Base-by-base conservation (phyloP, 83 land plant genomes). In the Isoetes engelmannii region DNA sequence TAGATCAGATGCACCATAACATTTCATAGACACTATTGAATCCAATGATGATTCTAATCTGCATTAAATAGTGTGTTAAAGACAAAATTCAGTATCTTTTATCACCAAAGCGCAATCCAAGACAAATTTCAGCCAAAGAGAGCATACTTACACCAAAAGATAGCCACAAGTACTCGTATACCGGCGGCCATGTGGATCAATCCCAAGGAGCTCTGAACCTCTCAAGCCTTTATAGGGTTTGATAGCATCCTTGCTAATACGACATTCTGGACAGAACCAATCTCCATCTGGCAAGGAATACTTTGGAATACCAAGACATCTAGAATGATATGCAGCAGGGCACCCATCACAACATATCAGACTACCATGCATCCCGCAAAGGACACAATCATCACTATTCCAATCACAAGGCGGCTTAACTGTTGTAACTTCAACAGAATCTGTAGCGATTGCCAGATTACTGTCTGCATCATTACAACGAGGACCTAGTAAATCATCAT, bases 301-400 rank as follows among this genome's bases (percentile, higher is more conserved):
- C 69, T 72, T 78, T 7, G 82, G 69, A 37, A 90, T 81, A 48
- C 96, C 98, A 15, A 93, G 90, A 72, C 98, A 93, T 43, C 89
- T 86, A 47, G 87, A 75, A 79, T 93, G 98, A 65, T 85, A 93
- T 44, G 98, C 98, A 78, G 92, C 92, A 71, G 98, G 98, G 45
- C 98, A 93, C 6, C 96, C 96, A 82, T 93, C 98, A 79, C 98
- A 93, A 67, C 96, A 93, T 20, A 93, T 84, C 73, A 93, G 80
- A 69, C 48, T 88, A 44, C 98, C 98, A 79, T 93, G 89, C 98
- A 93, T 87, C 74, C 83, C 84, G 67, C 98, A 93, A n/a, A 93
- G 81, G 61, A 86, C 85, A 70, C 98, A 93, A 21, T 93, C 98
- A 72, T 93, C 96, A 69, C 81, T 82, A 59, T 93, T 93, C 72